Conservation (phyloP, 176 grass and related monocot species). For the Juncus inflexus region DNA sequence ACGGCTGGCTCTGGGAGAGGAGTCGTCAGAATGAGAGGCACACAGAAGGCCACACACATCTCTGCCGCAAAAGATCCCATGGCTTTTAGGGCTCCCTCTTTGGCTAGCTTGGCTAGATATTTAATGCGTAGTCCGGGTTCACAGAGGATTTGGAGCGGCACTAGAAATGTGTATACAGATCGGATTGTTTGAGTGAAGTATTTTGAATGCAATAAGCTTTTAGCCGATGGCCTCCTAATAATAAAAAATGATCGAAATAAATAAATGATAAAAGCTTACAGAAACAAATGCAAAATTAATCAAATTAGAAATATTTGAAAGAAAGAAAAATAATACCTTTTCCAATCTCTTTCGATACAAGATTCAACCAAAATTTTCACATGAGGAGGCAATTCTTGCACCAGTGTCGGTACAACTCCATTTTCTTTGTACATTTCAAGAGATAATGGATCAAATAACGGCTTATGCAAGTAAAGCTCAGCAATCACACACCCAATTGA, state of each 20-base stretch:
- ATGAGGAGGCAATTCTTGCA: constrained; percentile 78
- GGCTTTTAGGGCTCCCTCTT: constrained; percentile 63
- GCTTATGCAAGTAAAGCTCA: constrained; percentile 75
- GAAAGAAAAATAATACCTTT: constrained; percentile 46
- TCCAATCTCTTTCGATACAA: constrained; percentile 78
- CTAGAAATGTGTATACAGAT: constrained; percentile 83
- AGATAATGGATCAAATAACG: constrained; percentile 70
- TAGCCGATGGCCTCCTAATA: constrained; percentile 78
- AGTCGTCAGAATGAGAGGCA: constrained; percentile 59
- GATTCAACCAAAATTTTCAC: constrained; percentile 73
- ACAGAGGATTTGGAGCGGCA: constrained; percentile 74
- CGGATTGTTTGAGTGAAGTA: constrained; percentile 79
- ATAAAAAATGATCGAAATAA: constrained; percentile 7
- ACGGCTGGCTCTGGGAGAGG: constrained; percentile 47
- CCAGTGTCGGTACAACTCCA: constrained; percentile 47
- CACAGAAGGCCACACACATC: constrained; percentile 77
- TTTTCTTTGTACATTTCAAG: constrained; percentile 84
- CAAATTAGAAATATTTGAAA: constrained; percentile 10
- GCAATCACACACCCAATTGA: constrained; percentile 78
- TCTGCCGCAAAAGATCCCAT: constrained; percentile 83
- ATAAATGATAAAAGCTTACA: neutral
- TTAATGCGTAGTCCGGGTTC: constrained; percentile 55
- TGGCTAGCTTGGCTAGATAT: constrained; percentile 76
- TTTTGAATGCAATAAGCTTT: constrained; percentile 66
- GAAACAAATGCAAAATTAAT: neutral